These are phyloP conservation scores for Periglandula ipomoeae DNA, from an alignment of 2,329 filamentous ascomycete species.

Conservation along the genomic window DNA sequence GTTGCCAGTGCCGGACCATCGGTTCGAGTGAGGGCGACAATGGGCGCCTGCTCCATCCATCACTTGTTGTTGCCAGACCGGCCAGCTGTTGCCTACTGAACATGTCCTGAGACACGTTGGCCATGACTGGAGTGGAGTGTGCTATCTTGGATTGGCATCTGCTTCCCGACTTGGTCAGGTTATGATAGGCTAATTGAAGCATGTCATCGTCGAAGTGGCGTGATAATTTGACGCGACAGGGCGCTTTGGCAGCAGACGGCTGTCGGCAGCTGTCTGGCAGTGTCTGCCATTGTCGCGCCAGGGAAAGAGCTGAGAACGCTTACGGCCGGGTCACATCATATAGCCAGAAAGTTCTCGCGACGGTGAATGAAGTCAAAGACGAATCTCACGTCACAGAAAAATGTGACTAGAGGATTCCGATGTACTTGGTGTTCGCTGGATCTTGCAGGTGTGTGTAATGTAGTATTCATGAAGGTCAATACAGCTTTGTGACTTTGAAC, in stretches of 20 bases:
- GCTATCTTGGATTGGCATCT: neutral
- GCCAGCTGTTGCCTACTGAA: conserved; percentile 1
- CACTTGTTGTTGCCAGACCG: neutral
- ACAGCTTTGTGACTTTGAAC: too few species aligned
- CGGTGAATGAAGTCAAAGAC: too few species aligned
- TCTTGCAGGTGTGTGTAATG: too few species aligned
- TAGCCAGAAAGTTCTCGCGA: too few species aligned
- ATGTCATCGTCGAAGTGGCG: neutral
- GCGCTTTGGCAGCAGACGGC: neutral
- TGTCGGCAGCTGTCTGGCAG: neutral
- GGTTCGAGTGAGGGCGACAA: neutral
- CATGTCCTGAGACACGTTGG: too few species aligned
- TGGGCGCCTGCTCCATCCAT: neutral
- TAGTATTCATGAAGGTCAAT: too few species aligned
- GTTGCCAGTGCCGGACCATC: too few species aligned
- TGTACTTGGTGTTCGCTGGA: too few species aligned
- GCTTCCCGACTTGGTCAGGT: neutral
- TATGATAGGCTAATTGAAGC: neutral
- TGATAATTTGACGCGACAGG: neutral
- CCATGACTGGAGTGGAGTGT: neutral
- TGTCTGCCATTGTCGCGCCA: neutral
- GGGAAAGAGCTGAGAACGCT: neutral
- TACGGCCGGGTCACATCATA: too few species aligned
- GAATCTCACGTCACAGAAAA: too few species aligned
- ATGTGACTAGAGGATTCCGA: too few species aligned